Base-by-base conservation (phyloP, 306 rosid species). In the Delonix regia region DNA sequence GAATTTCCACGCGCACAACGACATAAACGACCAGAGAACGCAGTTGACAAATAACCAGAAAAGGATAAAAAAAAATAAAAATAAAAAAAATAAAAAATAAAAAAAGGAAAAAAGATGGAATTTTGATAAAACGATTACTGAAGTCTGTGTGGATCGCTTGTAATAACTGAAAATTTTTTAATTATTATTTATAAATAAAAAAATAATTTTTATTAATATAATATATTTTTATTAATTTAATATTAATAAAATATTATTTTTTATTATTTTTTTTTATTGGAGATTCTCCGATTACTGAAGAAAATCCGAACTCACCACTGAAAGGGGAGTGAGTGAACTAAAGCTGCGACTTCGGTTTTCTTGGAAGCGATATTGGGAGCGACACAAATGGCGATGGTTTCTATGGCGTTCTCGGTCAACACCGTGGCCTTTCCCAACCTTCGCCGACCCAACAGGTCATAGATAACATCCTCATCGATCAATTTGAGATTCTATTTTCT, bases 371-470 rank as follows among this genome's bases (percentile, higher is more conserved):
- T 49, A 61, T 25, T 28, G 39, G 18, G 56, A n/a, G 13, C 8
- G 30, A 59, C 6, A 16, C 36, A 75, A 48, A 88, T 88, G 92
- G 89, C 90, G 86, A 73, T 81, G 79, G 53, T 79, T 77, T 88
- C 85, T 21, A 76, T 81, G 88, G 73, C 85, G 64, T 80, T 84
- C 77, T 76, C 89, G n/a, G 83, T 81, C 80, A 88, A 84, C 57
- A 78, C 81, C 52, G 38, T 81, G 3, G 73, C 88, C 15, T 78
- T 80, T 71, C 88, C 86, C 10, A 87, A 81, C 21, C 75, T 75
- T 63, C 41, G 85, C 72, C 86, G 87, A 79, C 51, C 69, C 79
- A 83, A 85, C 41, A 81, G 92, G 98, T 90, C 24, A 56, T 86
- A 83, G 74, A 49, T 9, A 24, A 34, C 15, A 68, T 34, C 45